Evolutionary conservation across 2,329 filamentous ascomycete species (phyloP).

Genomic region (Colletotrichum sp.): DNA sequence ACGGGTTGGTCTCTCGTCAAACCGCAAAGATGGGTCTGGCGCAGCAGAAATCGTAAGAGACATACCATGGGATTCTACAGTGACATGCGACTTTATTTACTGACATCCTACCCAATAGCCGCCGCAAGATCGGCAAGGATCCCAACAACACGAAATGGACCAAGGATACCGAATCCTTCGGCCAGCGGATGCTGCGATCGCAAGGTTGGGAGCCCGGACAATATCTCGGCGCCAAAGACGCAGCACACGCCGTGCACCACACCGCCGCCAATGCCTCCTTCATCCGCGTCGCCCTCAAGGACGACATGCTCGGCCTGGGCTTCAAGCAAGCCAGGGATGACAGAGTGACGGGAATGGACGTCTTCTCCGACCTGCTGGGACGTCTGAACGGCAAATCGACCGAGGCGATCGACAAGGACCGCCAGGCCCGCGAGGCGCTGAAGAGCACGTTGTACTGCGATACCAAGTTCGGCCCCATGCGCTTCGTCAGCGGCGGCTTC

Average conservation of each 20-base stretch:
- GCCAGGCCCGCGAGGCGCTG: conserved; percentile 69
- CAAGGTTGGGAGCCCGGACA: conserved; percentile 92
- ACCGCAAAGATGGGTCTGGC: conserved; percentile 23
- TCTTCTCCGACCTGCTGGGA: conserved; percentile 85
- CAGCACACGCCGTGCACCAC: conserved; percentile 76
- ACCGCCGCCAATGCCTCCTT: conserved; percentile 83
- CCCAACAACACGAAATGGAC: conserved; percentile 97
- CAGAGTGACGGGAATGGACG: conserved; percentile 83
- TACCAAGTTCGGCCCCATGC: conserved; percentile 78
- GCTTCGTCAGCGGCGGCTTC: conserved; percentile 87
- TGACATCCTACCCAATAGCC: conserved; percentile 27
- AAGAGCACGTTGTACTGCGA: conserved; percentile 78
- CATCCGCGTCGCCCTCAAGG: conserved; percentile 84
- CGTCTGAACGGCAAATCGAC: conserved; percentile 88
- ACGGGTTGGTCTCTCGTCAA: background rate
- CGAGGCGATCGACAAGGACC: conserved; percentile 72
- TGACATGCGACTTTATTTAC: background rate
- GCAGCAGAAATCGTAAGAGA: conserved; percentile 18
- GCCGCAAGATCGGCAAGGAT: conserved; percentile 81
- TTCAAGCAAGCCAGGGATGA: conserved; percentile 78
- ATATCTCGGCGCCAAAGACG: conserved; percentile 79
- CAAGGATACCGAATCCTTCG: conserved; percentile 80
- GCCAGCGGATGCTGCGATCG: conserved; percentile 84
- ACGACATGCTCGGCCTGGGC: conserved; percentile 89
- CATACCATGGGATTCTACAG: background rate